These are phyloP conservation scores for Globisporangium acanthophoron DNA, from an alignment of 352 stramenopile species.

Conservation along the genomic window DNA sequence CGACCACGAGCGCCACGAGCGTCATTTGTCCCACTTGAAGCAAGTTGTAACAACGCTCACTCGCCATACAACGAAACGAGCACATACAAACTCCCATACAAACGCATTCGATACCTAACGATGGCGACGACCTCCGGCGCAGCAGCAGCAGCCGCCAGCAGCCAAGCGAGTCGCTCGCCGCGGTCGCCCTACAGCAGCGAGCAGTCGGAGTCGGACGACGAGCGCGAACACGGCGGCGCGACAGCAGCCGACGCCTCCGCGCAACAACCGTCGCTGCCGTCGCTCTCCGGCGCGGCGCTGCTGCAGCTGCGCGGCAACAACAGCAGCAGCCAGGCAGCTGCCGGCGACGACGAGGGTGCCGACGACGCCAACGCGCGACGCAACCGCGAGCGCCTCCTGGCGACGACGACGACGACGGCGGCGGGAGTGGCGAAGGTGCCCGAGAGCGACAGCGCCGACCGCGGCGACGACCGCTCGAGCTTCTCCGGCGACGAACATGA, in stretches of 20 bases:
- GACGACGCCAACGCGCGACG: slow-evolving; percentile 5
- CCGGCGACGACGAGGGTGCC: slow-evolving; percentile 9
- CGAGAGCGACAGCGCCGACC: neutral
- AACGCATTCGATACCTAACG: neutral
- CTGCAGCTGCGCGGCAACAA: slow-evolving; percentile 21
- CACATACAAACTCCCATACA: too few species aligned
- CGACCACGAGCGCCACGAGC: slow-evolving; percentile 11
- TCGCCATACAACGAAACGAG: too few species aligned
- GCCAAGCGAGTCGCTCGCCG: neutral
- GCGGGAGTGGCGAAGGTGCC: neutral
- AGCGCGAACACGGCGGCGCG: neutral
- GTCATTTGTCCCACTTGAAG: neutral
- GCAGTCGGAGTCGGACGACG: slow-evolving; percentile 12
- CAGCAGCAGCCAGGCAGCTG: slow-evolving; percentile 11
- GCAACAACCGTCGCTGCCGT: slow-evolving; percentile 11
- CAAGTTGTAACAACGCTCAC: too few species aligned
- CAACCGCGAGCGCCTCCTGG: slow-evolving; percentile 13
- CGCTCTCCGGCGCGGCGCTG: slow-evolving; percentile 39
- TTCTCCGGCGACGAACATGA: slow-evolving; percentile 29
- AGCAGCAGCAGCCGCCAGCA: slow-evolving; percentile 2
- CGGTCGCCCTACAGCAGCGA: slow-evolving; percentile 13
- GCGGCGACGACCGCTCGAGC: slow-evolving; percentile 11
- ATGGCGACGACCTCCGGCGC: neutral
- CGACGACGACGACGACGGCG: slow-evolving; percentile 18
- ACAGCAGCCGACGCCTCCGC: neutral